These are phyloP conservation scores for Phytophthora megakarya DNA, from an alignment of 352 stramenopile genomes.

Conservation along the genomic window DNA sequence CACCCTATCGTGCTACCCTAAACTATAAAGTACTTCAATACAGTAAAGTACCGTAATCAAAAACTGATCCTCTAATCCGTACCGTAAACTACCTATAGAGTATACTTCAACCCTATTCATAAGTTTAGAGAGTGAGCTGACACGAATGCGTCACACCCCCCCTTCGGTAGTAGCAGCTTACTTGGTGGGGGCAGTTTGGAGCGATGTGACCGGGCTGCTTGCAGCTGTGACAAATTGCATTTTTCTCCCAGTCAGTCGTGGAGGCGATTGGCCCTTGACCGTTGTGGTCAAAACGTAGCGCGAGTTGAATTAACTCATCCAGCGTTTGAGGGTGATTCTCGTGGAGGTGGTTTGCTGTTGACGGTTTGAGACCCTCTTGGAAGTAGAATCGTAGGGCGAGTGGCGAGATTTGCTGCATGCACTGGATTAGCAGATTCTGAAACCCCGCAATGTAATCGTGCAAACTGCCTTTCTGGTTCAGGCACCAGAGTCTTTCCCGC, in stretches of 20 bases:
- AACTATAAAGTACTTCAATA: too few species aligned
- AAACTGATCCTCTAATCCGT: too few species aligned
- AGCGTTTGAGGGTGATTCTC: not conserved
- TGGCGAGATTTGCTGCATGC: conserved; percentile 5
- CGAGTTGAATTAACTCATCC: not conserved
- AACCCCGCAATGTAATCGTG: conserved; percentile 16
- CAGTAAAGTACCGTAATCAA: too few species aligned
- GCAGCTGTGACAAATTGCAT: not conserved
- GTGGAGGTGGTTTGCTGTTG: not conserved
- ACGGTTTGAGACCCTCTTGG: conserved; percentile 2
- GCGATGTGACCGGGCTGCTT: not conserved
- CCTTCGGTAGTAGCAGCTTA: too few species aligned
- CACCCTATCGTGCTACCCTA: too few species aligned
- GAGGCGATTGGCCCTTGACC: not conserved
- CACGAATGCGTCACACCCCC: too few species aligned
- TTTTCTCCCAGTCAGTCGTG: conserved; percentile 2
- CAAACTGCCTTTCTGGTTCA: not conserved
- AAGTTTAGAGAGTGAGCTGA: too few species aligned
- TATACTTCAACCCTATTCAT: too few species aligned
- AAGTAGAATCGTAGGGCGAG: conserved; percentile 13
- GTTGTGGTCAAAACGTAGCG: not conserved
- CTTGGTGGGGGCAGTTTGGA: not conserved
- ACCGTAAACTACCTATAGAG: too few species aligned
- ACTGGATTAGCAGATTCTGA: conserved; percentile 2
- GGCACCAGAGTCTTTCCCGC: not conserved